Conservation (phyloP, 305 asterid species). For the Fraxinus floribunda region DNA sequence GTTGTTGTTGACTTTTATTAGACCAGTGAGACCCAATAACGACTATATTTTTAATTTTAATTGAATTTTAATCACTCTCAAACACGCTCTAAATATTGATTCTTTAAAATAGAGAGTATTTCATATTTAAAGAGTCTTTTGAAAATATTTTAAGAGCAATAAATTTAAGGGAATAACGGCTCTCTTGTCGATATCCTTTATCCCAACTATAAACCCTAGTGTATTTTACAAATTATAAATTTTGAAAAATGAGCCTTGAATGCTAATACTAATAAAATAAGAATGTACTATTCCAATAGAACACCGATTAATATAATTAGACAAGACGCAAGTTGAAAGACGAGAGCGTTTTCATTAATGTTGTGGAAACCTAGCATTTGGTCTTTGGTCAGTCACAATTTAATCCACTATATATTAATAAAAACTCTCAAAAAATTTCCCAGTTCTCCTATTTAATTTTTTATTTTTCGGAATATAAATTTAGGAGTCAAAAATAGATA, state of each 20-base stretch:
- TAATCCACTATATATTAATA: neutral
- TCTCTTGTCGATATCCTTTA: neutral
- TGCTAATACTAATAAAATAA: neutral
- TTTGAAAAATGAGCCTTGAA: neutral
- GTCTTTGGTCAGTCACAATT: conserved; percentile 40
- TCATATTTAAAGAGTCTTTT: too few relatives aligned
- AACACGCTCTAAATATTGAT: too few relatives aligned
- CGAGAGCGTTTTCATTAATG: conserved; percentile 37
- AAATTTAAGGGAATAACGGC: neutral
- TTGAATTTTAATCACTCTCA: too few relatives aligned
- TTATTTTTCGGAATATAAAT: neutral
- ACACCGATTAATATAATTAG: neutral
- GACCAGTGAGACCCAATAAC: too few relatives aligned
- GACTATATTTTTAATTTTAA: too few relatives aligned
- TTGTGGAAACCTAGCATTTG: conserved; percentile 46
- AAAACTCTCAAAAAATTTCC: neutral
- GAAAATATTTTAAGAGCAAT: too few relatives aligned
- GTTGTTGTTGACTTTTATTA: too few relatives aligned
- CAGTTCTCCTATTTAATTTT: neutral
- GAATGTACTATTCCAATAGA: conserved; percentile 4
- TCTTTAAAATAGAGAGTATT: too few relatives aligned
- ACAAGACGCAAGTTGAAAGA: conserved; percentile 26
- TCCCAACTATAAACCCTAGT: conserved; percentile 8
- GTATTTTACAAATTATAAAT: conserved; percentile 13
- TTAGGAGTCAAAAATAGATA: too few relatives aligned